phyloP scores from a whole-genome alignment of 108 stramenopile genomes.

The Chaetoceros muelleri region DNA sequence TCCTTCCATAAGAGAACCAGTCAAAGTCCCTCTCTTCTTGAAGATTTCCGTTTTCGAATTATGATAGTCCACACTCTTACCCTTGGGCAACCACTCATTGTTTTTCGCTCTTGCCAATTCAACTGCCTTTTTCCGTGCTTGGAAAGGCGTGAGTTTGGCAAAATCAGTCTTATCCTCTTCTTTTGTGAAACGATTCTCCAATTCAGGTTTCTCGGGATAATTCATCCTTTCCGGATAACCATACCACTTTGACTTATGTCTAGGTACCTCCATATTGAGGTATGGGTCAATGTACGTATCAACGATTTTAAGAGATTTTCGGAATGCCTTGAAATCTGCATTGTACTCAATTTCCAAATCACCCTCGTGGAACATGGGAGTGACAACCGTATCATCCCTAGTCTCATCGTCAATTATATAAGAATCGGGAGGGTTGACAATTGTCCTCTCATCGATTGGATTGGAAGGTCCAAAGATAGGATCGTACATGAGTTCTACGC shows the following conservation, averaged over 20 bases:
- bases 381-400: slow-evolving; percentile 37
- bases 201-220: slow-evolving; percentile 45
- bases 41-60: slow-evolving; percentile 34
- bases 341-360: slow-evolving; percentile 60
- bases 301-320: slow-evolving; percentile 56
- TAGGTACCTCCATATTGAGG: slow-evolving; percentile 51
- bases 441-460: slow-evolving; percentile 66
- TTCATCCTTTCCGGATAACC: slow-evolving; percentile 57
- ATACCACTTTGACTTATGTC: slow-evolving; percentile 70
- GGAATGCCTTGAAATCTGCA: slow-evolving; percentile 44
- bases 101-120: slow-evolving; percentile 76
- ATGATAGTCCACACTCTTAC: slow-evolving; percentile 45
- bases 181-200: slow-evolving; percentile 73
- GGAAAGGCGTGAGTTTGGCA: slow-evolving; percentile 46
- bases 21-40: slow-evolving; percentile 46
- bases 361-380: slow-evolving; percentile 38
- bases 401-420: slow-evolving; percentile 60
- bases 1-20: slow-evolving; percentile 57
- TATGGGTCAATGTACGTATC: slow-evolving; percentile 73
- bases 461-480: slow-evolving; percentile 64
- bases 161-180: slow-evolving; percentile 56
- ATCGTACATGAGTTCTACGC: slow-evolving; percentile 64
- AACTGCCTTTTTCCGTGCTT: slow-evolving; percentile 49
- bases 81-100: slow-evolving; percentile 72
- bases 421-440: slow-evolving; percentile 48